These are phyloP conservation scores for Sugiyamaella sp. DNA, from an alignment of 1,139 yeast species.

Conservation along the genomic window DNA sequence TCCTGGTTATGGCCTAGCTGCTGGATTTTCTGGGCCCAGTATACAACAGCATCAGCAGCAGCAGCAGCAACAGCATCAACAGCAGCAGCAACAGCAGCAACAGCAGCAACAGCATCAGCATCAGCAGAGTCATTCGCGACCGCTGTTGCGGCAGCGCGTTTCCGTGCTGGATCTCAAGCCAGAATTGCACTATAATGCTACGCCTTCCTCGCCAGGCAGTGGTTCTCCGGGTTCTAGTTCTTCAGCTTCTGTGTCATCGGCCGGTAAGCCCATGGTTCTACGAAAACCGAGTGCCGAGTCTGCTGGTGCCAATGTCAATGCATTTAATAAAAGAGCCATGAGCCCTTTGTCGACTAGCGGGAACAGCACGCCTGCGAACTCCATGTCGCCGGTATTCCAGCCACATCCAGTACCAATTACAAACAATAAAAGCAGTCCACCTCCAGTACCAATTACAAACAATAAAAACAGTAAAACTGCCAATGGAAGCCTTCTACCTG, in stretches of 20 bases:
- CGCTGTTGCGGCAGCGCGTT: constrained; percentile 1
- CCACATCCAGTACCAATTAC: neutral
- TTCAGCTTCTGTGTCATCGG: neutral
- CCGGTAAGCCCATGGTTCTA: neutral
- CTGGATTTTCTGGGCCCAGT: neutral
- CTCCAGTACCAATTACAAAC: neutral
- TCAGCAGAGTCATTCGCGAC: neutral
- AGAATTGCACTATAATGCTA: constrained; percentile 15
- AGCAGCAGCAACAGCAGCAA: neutral
- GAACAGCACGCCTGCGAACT: neutral
- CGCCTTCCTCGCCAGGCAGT: neutral
- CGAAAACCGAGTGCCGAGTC: neutral
- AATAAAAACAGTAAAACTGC: neutral
- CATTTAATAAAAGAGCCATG: neutral
- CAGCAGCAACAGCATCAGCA: neutral
- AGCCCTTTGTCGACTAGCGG: neutral
- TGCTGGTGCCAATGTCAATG: neutral
- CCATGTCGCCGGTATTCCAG: neutral
- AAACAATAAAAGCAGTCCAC: neutral
- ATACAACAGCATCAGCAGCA: neutral
- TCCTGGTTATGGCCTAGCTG: neutral
- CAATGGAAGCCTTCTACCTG: neutral
- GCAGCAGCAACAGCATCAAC: neutral
- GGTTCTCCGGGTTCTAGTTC: too few species aligned
- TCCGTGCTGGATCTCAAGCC: constrained; percentile 16